phyloP scores from a whole-genome alignment of 306 rosid species.

The Cajanus cajan region DNA sequence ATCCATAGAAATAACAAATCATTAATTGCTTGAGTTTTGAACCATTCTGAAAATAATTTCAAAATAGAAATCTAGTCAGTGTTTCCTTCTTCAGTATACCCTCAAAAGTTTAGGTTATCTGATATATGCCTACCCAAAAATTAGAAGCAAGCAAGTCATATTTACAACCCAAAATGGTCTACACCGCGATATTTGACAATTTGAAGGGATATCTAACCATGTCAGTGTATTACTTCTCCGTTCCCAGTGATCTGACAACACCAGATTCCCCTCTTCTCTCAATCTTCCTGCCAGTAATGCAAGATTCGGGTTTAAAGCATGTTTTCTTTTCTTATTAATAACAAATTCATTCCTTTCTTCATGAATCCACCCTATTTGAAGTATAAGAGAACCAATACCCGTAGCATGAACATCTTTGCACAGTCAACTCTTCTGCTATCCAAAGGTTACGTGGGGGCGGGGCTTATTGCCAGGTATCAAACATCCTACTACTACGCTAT shows the following conservation, averaged over 20 bases:
- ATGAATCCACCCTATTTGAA: slow-evolving; percentile 7
- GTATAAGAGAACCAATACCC: neutral
- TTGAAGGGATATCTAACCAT: neutral
- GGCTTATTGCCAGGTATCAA: slow-evolving; percentile 1
- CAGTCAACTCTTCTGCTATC: neutral
- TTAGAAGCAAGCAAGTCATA: slow-evolving; percentile 5
- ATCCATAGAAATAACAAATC: neutral
- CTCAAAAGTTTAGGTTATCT: neutral
- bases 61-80: neutral
- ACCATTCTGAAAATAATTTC: neutral
- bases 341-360: neutral
- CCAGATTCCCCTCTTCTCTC: neutral
- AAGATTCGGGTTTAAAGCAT: neutral
- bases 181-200: neutral
- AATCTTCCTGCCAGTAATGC: neutral
- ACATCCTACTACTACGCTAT: neutral
- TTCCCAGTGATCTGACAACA: neutral
- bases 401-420: neutral
- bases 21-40: neutral
- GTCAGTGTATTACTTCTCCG: neutral
- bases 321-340: neutral
- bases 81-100: neutral
- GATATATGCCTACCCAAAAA: neutral
- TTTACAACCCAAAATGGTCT: neutral
- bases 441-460: neutral